Percentiles rank a stretch among this genome's conserved stretches.
Conservation (phyloP, 129 eudicot species). For the Chrysanthemum seticuspe region DNA sequence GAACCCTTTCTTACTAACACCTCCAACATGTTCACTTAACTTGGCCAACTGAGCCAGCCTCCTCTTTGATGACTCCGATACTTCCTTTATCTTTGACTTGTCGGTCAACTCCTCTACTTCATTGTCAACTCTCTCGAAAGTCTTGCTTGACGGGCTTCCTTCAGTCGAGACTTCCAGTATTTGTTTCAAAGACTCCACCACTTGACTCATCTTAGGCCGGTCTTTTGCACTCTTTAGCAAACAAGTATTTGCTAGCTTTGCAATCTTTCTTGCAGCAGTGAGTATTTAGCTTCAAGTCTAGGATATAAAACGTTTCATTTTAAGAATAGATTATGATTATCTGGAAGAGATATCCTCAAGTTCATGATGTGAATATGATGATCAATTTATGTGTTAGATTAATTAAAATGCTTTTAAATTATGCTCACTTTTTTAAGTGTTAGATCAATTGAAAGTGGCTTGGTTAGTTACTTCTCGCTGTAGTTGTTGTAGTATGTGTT, state of each 20-base stretch:
- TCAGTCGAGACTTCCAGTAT: conserved; percentile 42
- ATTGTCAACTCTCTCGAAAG: conserved; percentile 32
- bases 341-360: too few species aligned
- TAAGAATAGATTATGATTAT: too few species aligned
- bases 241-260: conserved; percentile 77
- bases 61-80: conserved; percentile 64
- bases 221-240: conserved; percentile 61
- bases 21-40: conserved; percentile 71
- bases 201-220: conserved; percentile 82
- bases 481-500: too few species aligned
- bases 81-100: conserved; percentile 32
- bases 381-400: too few species aligned
- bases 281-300: conserved; percentile 63
- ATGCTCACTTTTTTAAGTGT: too few species aligned
- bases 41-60: conserved; percentile 77
- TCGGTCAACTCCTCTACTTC: conserved; percentile 36
- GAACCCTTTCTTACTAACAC: conserved; percentile 63
- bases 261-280: conserved; percentile 63
- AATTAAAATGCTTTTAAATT: too few species aligned
- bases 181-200: conserved; percentile 68
- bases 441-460: too few species aligned
- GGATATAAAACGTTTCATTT: conserved; percentile 26
- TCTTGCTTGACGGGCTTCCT: conserved; percentile 51
- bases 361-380: too few species aligned
- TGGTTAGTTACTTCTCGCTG: too few species aligned